Conservation (phyloP, 1,139 yeast species). For the Geotrichum reessii region DNA sequence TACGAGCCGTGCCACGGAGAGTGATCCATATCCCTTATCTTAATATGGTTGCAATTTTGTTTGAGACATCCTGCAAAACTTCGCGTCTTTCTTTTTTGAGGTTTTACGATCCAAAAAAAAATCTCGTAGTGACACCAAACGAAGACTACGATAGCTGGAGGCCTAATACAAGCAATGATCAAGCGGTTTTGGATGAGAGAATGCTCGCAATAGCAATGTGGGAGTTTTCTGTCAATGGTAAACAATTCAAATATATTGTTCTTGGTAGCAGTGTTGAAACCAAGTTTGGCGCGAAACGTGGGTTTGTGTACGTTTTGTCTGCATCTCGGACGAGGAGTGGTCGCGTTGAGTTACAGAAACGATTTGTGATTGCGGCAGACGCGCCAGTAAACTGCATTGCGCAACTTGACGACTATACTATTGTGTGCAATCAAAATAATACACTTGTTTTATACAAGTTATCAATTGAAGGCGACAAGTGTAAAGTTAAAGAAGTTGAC, state of each 20-base stretch:
- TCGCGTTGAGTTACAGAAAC: conserved; percentile 9
- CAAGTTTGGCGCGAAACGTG: neutral
- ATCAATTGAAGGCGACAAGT: conserved; percentile 4
- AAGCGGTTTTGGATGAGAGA: neutral
- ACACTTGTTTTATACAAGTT: conserved; percentile 5
- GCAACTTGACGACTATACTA: conserved; percentile 13
- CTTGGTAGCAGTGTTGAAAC: conserved; percentile 10
- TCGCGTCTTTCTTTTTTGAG: conserved; percentile 3
- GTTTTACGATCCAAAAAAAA: conserved; percentile 7
- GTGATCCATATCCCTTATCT: conserved; percentile 6
- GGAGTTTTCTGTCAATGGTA: conserved; percentile 11
- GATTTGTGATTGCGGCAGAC: conserved; percentile 9
- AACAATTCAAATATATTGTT: conserved; percentile 13
- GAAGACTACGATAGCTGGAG: conserved; percentile 15
- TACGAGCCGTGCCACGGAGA: conserved; percentile 10
- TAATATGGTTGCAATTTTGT: conserved; percentile 10
- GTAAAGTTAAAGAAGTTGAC: conserved; percentile 5
- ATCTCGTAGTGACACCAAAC: conserved; percentile 7
- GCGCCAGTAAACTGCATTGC: conserved; percentile 8
- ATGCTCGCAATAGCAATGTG: conserved; percentile 1
- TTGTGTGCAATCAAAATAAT: conserved; percentile 7
- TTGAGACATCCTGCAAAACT: conserved; percentile 9
- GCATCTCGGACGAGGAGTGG: conserved; percentile 7
- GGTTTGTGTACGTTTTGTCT: conserved; percentile 11
- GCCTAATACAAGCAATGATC: neutral